Evolutionary conservation across 2,329 filamentous ascomycete genomes (phyloP).

Genomic region (Arthrobotrys entomopaga): DNA sequence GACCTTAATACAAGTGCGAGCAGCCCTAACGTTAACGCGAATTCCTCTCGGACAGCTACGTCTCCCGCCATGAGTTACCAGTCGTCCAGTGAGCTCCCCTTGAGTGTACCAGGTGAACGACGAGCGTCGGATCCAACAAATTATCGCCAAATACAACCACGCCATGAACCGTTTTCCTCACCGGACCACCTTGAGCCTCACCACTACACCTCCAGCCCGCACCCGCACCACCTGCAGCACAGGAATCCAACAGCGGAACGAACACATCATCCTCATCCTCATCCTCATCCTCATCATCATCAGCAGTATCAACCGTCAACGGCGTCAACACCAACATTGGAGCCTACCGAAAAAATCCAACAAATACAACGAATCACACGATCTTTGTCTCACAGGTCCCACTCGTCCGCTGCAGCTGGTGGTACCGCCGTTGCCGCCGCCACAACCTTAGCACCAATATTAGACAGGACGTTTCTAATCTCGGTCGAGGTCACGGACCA

Average conservation of each 20-base stretch:
- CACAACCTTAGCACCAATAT: constrained; percentile 8
- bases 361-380: constrained; percentile 56
- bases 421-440: constrained; percentile 2
- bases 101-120: constrained; percentile 48
- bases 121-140: constrained; percentile 53
- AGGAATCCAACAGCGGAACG: constrained; percentile 40
- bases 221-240: constrained; percentile 36
- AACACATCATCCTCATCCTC: too few species aligned
- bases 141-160: constrained; percentile 49
- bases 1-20: constrained; percentile 32
- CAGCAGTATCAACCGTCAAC: constrained; percentile 49
- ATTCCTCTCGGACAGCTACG: constrained; percentile 53
- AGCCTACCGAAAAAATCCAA: constrained; percentile 58
- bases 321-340: constrained; percentile 41
- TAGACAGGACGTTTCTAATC: constrained; percentile 41
- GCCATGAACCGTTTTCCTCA: constrained; percentile 49
- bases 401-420: constrained; percentile 8
- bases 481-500: constrained; percentile 38
- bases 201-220: constrained; percentile 55
- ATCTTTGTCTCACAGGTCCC: constrained; percentile 38
- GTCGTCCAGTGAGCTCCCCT: constrained; percentile 40
- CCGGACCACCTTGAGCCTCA: constrained; percentile 56
- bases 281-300: too few species aligned
- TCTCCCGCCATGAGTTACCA: constrained; percentile 48
- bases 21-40: constrained; percentile 52